Base-by-base conservation (phyloP, 139 green algal genomes). In the Gonium pectorale region DNA sequence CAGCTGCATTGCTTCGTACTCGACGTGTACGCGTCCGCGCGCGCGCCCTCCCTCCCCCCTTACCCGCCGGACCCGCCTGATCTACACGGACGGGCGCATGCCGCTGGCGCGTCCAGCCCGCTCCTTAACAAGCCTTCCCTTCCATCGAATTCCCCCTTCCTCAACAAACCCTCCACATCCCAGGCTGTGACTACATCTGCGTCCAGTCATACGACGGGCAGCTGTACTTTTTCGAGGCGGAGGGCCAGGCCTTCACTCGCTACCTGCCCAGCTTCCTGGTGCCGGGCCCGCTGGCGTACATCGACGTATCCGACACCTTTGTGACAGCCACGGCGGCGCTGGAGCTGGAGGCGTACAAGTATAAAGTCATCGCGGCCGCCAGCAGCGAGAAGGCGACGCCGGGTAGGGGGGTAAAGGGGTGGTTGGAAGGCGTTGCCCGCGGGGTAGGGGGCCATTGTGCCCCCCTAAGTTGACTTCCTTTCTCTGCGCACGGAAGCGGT, bases 161-260 rank as follows among this genome's bases (percentile, higher is more conserved):
- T 26, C 37, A 24, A 24, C 56, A 27, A 69, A 35, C 5, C 22
- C 33, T 1, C n/a, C 33, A 49, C 49, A 17, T 0, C 60, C 46
- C 86, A 92, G 91, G 86, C 33, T 83, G 77, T 22, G 90, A 94
- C 49, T 85, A 92, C 79, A 89, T 95, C 24, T 89, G 74, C 79
- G 92, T 95, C n/a, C 91, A 95, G 87, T 94, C 91, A 7, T 93
- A 94, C 84, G 93, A 96, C 68, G 91, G 93, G 27, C 89, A 93
- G 87, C 78, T 96, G 19, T 87, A 68, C 26, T 91, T 95, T 70
- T 94, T 94, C 71, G 91, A 96, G 89, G 79, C 80, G 17, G 89
- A 93, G 59, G 74, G 52, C 1, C 17, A 81, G 1, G 49, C 82
- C 43, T 86, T 86, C 67, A 85, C 72, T 9, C 83, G 90, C 31